Evolutionary conservation across 257 asterid genomes (phyloP), one percentile per base, ranked within the genome.

Genomic region (Paraleonurus japonicus): DNA sequence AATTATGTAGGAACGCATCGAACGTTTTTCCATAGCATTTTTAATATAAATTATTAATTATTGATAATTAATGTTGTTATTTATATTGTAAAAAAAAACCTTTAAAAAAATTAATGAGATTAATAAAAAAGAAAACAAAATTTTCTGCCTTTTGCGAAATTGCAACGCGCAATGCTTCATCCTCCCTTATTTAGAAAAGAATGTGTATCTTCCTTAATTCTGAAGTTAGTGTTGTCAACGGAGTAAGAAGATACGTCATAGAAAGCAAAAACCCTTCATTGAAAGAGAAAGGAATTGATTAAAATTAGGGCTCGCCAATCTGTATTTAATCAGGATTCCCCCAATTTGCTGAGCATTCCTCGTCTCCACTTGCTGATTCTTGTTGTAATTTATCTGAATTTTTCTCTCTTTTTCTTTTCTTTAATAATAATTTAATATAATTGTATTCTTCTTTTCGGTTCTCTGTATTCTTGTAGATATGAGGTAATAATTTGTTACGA

Each of bases 291-390:
- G 15, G 12, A 41, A 27, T 27, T 41, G 65, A 64, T 53, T 11
- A 33, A 59, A 32, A 24, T 9, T 59, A 39, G 67, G 75, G 50
- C 19, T 72, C 10, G 0, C 51, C 8, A 12, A 57, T 74, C 69
- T 27, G 58, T 75, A 79, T 65, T 70, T 75, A 59, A 65, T 57
- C 64, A 8, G 65, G 61, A 59, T 59, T 55, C n/a, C 62, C 47
- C 57, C 60, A 65, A 12, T 59, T 59, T 0, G 10, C 7, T n/a
- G 60, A 65, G 64, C 76, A 63, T 3, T 23, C 54, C 12, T 17
- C 39, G 15, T 35, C 69, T 27, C 61, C 13, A 27, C 17, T 27
- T 15, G 50, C 63, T 63, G 69, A 64, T 35, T 74, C 17, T 16
- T 24, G 60, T 53, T 28, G 70, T 60, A 13, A 7, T 7, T 43